Conservation (phyloP, 2,329 filamentous ascomycete genomes). For the Calonectria fujianensis region DNA sequence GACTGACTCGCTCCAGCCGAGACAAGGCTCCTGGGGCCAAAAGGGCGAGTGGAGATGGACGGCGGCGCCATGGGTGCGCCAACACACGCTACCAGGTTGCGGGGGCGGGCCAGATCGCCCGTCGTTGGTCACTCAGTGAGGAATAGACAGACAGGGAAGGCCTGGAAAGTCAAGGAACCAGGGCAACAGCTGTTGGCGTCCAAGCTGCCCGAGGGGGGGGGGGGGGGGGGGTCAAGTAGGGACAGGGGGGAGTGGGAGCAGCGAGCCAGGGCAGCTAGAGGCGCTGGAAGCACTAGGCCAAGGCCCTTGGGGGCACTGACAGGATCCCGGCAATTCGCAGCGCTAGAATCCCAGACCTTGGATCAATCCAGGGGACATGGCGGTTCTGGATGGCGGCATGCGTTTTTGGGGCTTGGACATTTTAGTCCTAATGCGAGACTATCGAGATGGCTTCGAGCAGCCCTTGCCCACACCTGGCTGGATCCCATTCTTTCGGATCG, state of each 20-base stretch:
- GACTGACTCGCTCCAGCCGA: conserved; percentile 51
- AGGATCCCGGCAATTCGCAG: neutral
- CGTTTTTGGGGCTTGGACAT: conserved; percentile 40
- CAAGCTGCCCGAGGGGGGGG: neutral
- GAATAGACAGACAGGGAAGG: conserved; percentile 26
- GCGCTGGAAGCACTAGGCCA: neutral
- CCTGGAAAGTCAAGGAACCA: conserved; percentile 22
- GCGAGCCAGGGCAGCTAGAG: neutral
- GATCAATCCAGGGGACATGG: conserved; percentile 27
- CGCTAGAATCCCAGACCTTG: conserved; percentile 9
- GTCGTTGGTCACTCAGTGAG: conserved; percentile 30
- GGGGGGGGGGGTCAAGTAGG: neutral
- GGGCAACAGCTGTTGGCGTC: conserved; percentile 8
- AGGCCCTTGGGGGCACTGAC: neutral
- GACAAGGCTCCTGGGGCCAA: conserved; percentile 24
- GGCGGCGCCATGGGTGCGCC: conserved; percentile 43
- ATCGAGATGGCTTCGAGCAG: conserved; percentile 48
- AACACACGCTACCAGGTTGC: conserved; percentile 50
- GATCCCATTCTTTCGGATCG: conserved; percentile 33
- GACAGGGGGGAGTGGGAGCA: conserved; percentile 11
- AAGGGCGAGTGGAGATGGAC: conserved; percentile 47
- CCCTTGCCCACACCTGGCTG: conserved; percentile 26
- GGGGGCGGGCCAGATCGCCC: conserved; percentile 53
- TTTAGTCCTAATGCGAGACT: conserved; percentile 49
- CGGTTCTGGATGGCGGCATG: conserved; percentile 27